Conservation (phyloP, 352 stramenopile genomes). For the Pythium guiyangense region DNA sequence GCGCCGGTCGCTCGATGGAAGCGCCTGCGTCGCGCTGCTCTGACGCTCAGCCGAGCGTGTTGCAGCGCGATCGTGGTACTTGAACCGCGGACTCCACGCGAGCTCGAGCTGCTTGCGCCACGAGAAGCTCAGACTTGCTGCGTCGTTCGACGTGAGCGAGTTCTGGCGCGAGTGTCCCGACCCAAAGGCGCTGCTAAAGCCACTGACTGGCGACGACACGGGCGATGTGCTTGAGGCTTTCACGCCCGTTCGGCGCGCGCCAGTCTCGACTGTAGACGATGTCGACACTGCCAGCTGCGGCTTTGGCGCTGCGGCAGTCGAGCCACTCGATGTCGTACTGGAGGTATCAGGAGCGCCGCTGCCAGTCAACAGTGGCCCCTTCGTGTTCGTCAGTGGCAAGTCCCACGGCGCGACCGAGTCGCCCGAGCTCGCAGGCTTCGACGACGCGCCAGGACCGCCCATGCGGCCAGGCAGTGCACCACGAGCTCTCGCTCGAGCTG, state of each 20-base stretch:
- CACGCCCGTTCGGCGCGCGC: neutral
- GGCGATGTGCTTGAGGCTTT: conserved; percentile 7
- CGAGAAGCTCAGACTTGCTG: conserved; percentile 28
- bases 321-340: neutral
- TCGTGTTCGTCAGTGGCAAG: conserved; percentile 49
- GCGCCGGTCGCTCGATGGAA: neutral
- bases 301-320: neutral
- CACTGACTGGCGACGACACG: conserved; percentile 12
- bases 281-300: neutral
- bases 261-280: neutral
- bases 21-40: neutral
- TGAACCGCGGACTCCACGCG: conserved; percentile 52
- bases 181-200: conserved; percentile 3
- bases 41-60: neutral
- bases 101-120: conserved; percentile 57
- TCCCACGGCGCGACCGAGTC: conserved; percentile 72
- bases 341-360: conserved; percentile 5
- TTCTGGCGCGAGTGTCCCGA: conserved; percentile 11
- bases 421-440: conserved; percentile 16
- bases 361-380: conserved; percentile 15
- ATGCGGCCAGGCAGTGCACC: conserved; percentile 46
- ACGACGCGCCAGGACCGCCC: conserved; percentile 35
- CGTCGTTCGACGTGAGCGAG: conserved; percentile 20
- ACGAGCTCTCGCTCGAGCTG: conserved; percentile 58
- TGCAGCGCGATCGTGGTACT: conserved; percentile 26